A percentile compares a stretch with the other conserved stretches of the same genome.
Conservation (phyloP, 306 rosid species). For the Citrullus colocynthis region DNA sequence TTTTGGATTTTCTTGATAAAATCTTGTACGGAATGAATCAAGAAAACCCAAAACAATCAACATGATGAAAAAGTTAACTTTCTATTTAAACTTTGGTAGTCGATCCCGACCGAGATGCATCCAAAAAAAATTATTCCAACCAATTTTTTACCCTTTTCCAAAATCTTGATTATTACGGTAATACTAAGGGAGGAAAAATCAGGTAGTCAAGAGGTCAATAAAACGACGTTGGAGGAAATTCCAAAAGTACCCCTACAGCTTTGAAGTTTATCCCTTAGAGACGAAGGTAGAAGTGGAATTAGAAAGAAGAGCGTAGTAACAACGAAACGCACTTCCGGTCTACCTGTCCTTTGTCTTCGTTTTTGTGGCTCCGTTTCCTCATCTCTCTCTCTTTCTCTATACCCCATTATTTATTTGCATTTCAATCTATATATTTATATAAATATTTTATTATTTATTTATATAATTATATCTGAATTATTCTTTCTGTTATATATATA, state of each 20-base stretch:
- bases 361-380: slow-evolving; percentile 13
- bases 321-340: not conserved
- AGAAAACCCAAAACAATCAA: too few relatives aligned
- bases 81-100: too few relatives aligned
- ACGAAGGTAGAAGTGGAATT: slow-evolving; percentile 1
- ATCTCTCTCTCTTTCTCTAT: slow-evolving; percentile 3
- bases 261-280: not conserved
- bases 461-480: not conserved
- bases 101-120: too few relatives aligned
- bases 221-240: not conserved
- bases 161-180: too few relatives aligned
- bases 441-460: not conserved
- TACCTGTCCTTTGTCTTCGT: slow-evolving; percentile 6
- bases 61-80: too few relatives aligned
- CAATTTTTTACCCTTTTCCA: too few relatives aligned
- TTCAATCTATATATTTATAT: not conserved
- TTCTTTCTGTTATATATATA: not conserved
- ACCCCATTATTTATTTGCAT: not conserved
- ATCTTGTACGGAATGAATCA: too few relatives aligned
- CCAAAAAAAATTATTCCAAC: too few relatives aligned
- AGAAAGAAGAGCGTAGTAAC: not conserved
- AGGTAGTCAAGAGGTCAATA: not conserved
- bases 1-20: too few relatives aligned
- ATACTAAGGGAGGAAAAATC: not conserved
- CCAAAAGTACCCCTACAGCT: not conserved